Evolutionary conservation across 495 filamentous ascomycete genomes (phyloP).

Genomic region (Bacidia gigantensis): DNA sequence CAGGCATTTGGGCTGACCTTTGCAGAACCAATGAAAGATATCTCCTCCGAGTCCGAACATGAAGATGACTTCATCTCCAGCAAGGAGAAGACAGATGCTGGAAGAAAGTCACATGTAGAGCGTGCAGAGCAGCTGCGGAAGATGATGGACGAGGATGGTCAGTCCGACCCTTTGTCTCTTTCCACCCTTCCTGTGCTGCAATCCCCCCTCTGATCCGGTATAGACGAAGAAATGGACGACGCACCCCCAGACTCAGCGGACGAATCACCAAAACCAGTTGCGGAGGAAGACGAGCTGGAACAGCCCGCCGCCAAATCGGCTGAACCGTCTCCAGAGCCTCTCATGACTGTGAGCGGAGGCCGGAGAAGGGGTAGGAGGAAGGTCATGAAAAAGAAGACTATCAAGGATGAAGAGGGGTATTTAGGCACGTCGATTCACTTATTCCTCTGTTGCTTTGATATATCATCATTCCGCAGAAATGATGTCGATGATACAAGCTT

Average conservation of each 20-base stretch:
- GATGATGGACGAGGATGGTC: constrained; percentile 77
- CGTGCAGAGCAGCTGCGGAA: constrained; percentile 57
- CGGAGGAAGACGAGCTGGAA: constrained; percentile 25
- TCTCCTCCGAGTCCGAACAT: constrained; percentile 64
- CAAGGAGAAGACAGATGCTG: constrained; percentile 26
- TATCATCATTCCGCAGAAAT: constrained; percentile 12
- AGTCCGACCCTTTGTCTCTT: constrained; percentile 15
- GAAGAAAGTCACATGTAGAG: constrained; percentile 45
- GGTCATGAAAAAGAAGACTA: constrained; percentile 78
- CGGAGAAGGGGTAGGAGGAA: constrained; percentile 67
- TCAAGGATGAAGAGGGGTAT: constrained; percentile 89
- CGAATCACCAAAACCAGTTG: constrained; percentile 20
- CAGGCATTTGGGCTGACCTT: constrained; percentile 12
- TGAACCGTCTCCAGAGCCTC: constrained; percentile 28
- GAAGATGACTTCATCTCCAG: constrained; percentile 38
- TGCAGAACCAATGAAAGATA: constrained; percentile 37
- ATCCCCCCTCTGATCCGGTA: neutral
- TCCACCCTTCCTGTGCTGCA: constrained; percentile 3
- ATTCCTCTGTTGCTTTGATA: too few species aligned
- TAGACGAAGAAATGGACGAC: constrained; percentile 38
- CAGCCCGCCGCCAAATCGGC: constrained; percentile 35
- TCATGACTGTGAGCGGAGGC: constrained; percentile 39
- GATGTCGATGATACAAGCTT: constrained; percentile 9
- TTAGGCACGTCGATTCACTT: constrained; percentile 45
- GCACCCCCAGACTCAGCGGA: constrained; percentile 20